These are phyloP conservation scores for Aspergillus wentii DNA, from an alignment of 495 filamentous ascomycete genomes.

Conservation along the genomic window DNA sequence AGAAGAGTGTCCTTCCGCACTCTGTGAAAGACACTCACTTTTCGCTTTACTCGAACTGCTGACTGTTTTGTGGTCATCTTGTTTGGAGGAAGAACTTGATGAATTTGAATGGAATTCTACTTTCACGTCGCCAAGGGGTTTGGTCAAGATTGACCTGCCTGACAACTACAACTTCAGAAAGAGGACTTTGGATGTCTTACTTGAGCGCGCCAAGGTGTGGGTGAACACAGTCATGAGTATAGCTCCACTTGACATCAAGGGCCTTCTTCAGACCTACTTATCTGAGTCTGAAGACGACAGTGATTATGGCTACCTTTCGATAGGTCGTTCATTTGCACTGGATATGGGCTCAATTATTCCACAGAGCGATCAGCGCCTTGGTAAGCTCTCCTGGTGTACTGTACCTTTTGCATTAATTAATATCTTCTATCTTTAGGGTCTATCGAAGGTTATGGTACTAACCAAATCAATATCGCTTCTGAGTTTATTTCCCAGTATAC, in stretches of 20 bases:
- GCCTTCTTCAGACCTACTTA: conserved; percentile 88
- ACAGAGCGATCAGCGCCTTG: conserved; percentile 77
- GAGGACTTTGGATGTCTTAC: conserved; percentile 70
- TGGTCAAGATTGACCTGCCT: conserved; percentile 80
- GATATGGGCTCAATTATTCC: conserved; percentile 90
- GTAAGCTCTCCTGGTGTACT: conserved; percentile 27
- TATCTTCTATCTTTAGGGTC: conserved; percentile 34
- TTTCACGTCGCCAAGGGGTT: conserved; percentile 67
- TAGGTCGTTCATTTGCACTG: conserved; percentile 91
- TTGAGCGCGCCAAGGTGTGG: conserved; percentile 74
- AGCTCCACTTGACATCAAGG: conserved; percentile 92
- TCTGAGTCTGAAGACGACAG: conserved; percentile 89
- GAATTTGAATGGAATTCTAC: conserved; percentile 82
- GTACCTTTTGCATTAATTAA: conserved; percentile 4
- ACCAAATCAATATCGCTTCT: conserved; percentile 80
- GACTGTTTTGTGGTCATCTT: conserved; percentile 90
- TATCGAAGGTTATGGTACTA: conserved; percentile 65
- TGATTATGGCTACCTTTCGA: conserved; percentile 79
- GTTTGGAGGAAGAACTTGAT: conserved; percentile 88
- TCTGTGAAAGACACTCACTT: conserved; percentile 83
- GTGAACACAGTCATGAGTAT: conserved; percentile 72
- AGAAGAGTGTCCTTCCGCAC: conserved; percentile 73
- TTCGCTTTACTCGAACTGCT: conserved; percentile 90
- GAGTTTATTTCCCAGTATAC: conserved; percentile 97
- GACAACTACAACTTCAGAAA: conserved; percentile 80